These are phyloP conservation scores for Dimargaris cristalligena DNA, from an alignment of 192 early-diverging fungal species.

Conservation along the genomic window DNA sequence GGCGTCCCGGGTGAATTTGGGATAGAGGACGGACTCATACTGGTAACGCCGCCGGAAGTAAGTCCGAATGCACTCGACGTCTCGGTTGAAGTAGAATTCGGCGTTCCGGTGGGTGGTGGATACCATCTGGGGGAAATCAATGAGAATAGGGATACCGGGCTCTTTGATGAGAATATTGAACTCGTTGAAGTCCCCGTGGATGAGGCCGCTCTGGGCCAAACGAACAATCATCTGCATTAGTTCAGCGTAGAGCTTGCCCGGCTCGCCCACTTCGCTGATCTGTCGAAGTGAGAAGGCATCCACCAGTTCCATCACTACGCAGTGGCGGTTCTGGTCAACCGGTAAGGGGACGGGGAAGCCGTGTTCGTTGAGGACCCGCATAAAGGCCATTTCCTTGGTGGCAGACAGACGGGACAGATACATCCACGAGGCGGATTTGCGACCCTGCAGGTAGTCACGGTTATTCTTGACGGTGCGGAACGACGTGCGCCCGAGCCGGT, in stretches of 20 bases:
- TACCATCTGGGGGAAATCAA: slow-evolving; percentile 99
- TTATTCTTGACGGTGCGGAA: slow-evolving; percentile 96
- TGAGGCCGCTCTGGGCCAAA: slow-evolving; percentile 83
- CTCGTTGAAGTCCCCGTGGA: slow-evolving; percentile 99
- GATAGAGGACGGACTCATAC: slow-evolving; percentile 84
- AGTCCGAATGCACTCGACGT: slow-evolving; percentile 91
- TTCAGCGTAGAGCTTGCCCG: slow-evolving; percentile 80
- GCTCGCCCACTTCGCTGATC: slow-evolving; percentile 66
- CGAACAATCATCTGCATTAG: slow-evolving; percentile 95
- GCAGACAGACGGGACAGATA: slow-evolving; percentile 98
- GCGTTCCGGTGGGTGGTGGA: slow-evolving; percentile 92
- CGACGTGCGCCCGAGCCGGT: slow-evolving; percentile 86
- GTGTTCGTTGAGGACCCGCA: slow-evolving; percentile 89
- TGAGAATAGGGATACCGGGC: slow-evolving; percentile 70
- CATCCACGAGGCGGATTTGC: slow-evolving; percentile 95
- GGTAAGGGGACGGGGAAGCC: slow-evolving; percentile 93
- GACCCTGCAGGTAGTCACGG: slow-evolving; percentile 88
- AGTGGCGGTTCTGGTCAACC: slow-evolving; percentile 85
- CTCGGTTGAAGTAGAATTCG: slow-evolving; percentile 95
- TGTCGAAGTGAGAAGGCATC: slow-evolving; percentile 92
- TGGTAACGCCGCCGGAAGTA: slow-evolving; percentile 83
- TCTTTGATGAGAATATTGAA: slow-evolving; percentile 90
- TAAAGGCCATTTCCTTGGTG: slow-evolving; percentile 96
- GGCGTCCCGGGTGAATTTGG: slow-evolving; percentile 67
- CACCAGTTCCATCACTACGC: slow-evolving; percentile 90